Evolutionary conservation across 2,329 filamentous ascomycete genomes (phyloP).

Genomic region (Alternaria ventricosa): DNA sequence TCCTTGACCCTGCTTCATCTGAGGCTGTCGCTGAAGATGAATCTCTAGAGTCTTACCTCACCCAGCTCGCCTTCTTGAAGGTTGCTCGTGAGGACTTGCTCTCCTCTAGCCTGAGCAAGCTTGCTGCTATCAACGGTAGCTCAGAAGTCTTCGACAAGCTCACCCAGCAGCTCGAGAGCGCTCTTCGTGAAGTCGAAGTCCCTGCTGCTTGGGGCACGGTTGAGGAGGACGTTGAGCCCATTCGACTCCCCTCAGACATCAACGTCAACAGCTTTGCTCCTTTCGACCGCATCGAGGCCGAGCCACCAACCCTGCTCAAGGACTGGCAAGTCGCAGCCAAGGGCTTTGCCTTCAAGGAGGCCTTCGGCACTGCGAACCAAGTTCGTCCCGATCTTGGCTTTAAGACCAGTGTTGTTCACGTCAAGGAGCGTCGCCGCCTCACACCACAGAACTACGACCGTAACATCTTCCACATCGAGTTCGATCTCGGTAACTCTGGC

Average conservation of each 20-base stretch:
- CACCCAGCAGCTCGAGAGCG: slow-evolving; percentile 66
- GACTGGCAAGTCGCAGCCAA: slow-evolving; percentile 87
- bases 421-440: slow-evolving; percentile 94
- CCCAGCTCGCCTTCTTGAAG: slow-evolving; percentile 84
- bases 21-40: slow-evolving; percentile 71
- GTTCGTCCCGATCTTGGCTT: slow-evolving; percentile 86
- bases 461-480: slow-evolving; percentile 99
- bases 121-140: slow-evolving; percentile 66
- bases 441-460: slow-evolving; percentile 90
- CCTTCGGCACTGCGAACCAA: slow-evolving; percentile 74
- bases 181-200: slow-evolving; percentile 75
- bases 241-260: slow-evolving; percentile 67
- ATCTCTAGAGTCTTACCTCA: slow-evolving; percentile 67
- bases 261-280: slow-evolving; percentile 81
- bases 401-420: slow-evolving; percentile 85
- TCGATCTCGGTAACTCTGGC: slow-evolving; percentile 89
- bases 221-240: slow-evolving; percentile 63
- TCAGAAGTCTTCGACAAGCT: slow-evolving; percentile 68
- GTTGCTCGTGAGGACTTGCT: slow-evolving; percentile 73
- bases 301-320: slow-evolving; percentile 70
- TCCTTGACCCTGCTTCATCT: slow-evolving; percentile 75
- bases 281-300: slow-evolving; percentile 77
- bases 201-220: slow-evolving; percentile 81
- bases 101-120: slow-evolving; percentile 68
- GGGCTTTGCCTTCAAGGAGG: slow-evolving; percentile 92